A percentile compares a stretch with the other conserved stretches of the same genome.
Evolutionary conservation across 345 rosid species (phyloP).

Genomic region (Gossypium raimondii): DNA sequence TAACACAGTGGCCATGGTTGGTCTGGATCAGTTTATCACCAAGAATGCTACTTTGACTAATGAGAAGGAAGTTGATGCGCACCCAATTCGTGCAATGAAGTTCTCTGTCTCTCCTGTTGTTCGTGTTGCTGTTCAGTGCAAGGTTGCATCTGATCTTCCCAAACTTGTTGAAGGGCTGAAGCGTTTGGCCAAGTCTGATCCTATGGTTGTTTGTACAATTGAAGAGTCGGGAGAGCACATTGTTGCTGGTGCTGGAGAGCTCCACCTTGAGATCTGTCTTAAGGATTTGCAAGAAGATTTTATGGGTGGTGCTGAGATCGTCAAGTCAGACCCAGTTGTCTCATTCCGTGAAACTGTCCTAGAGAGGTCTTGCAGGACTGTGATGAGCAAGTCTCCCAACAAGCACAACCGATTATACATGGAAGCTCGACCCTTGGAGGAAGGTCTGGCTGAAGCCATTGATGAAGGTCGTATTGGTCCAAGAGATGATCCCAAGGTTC

Average conservation of each 20-base stretch:
- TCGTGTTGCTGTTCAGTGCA: no score
- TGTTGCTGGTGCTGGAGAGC: no score
- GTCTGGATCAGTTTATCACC: slow-evolving; percentile 52
- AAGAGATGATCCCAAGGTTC: slow-evolving; percentile 9
- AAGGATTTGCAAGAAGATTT: no score
- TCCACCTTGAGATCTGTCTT: no score
- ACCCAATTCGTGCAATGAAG: slow-evolving; percentile 76
- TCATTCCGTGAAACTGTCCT: slow-evolving; percentile 58
- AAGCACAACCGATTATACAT: slow-evolving; percentile 21
- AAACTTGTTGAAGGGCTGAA: slow-evolving; percentile 60
- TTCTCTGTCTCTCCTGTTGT: slow-evolving; percentile 63
- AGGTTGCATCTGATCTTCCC: no score
- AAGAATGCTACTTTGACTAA: slow-evolving; percentile 71
- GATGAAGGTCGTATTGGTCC: slow-evolving; percentile 51
- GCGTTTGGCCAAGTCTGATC: slow-evolving; percentile 71
- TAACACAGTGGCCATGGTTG: slow-evolving; percentile 48
- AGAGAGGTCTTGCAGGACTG: slow-evolving; percentile 40
- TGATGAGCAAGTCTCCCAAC: slow-evolving; percentile 56
- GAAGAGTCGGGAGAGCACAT: no score
- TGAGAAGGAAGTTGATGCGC: slow-evolving; percentile 74
- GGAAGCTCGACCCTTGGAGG: slow-evolving; percentile 20
- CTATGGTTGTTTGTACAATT: slow-evolving; percentile 44
- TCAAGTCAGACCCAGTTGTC: slow-evolving; percentile 56
- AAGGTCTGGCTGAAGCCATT: slow-evolving; percentile 49
- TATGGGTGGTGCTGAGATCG: no score